Evolutionary conservation across 495 filamentous ascomycete species (phyloP), one percentile per base, ranked within the genome.

Genomic region (Trichoderma reesei): DNA sequence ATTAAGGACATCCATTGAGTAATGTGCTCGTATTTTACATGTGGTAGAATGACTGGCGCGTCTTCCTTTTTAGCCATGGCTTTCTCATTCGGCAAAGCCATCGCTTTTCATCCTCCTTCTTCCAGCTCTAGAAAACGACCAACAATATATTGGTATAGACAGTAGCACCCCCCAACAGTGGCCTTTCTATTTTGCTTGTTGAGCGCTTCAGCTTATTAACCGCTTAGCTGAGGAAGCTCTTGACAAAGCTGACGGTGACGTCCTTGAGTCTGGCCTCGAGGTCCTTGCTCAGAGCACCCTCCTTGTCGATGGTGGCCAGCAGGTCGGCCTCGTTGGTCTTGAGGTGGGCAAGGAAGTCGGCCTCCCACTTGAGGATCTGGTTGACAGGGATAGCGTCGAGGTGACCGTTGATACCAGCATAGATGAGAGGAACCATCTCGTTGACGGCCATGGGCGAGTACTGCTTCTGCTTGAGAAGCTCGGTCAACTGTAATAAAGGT

Each of bases 391-490:
- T 85, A 68, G 68, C 76, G 82, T 97, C 92, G 67, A 97, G 87
- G 80, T 84, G 82, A 81, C 94, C 94, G 79, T 98, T 98, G 79
- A 98, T 91, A 92, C 94, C 94, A 71, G 94, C 94, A 82, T 88
- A 98, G 84, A 98, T 98, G 67, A 98, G 87, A 68, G 94, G 94
- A 82, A 98, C 94, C 92, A 98, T 97, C 81, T 98, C 94, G 83
- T 92, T 90, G 71, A 98, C 94, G 71, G 91, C 90, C 94, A 98
- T 98, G 71, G 94, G 94, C 42, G 86, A 87, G 86, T 98, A 98
- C 83, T 98, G 94, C 89, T 96, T 97, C 85, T 98, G 94, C 89
- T 97, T 98, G 74, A 97, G 90, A 70, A 97, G 90, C 85, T 97
- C 92, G 68, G 92, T 97, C 74, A 85, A 82, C 82, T 85, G 72